Conservation (phyloP, 495 filamentous ascomycete species). For the Chaetomium fimeti region DNA sequence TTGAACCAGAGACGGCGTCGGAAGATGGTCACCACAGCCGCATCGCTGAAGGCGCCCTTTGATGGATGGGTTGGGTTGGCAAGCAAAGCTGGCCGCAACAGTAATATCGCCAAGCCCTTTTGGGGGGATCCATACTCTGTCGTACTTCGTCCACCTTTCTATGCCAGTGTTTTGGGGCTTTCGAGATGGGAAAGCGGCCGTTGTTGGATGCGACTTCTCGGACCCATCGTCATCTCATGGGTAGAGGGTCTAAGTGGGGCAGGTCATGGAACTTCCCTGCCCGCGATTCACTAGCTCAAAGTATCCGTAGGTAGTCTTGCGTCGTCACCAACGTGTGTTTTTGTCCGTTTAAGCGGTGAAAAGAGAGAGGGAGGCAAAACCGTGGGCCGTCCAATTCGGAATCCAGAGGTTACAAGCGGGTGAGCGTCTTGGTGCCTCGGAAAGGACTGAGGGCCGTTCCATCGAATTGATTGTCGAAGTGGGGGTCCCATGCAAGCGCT, state of each 20-base stretch:
- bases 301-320: no score
- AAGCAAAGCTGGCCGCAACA: background rate
- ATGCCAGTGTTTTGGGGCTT: background rate
- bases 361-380: no score
- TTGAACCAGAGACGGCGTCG: background rate
- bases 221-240: background rate
- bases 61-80: background rate
- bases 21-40: background rate
- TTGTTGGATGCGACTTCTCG: constrained; percentile 2
- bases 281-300: no score
- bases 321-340: no score
- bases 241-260: background rate
- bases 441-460: background rate
- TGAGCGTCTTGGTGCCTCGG: background rate
- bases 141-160: no score
- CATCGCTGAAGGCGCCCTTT: background rate
- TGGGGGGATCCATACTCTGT: background rate
- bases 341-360: no score
- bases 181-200: constrained; percentile 9
- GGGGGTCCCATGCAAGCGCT: constrained; percentile 6
- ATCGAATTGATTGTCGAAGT: background rate
- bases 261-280: no score
- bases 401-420: background rate
- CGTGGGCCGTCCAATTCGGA: no score
- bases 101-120: background rate